Evolutionary conservation across 2,329 filamentous ascomycete species (phyloP), one percentile per base, ranked within the genome.

Genomic region (Atkinsonella texensis): DNA sequence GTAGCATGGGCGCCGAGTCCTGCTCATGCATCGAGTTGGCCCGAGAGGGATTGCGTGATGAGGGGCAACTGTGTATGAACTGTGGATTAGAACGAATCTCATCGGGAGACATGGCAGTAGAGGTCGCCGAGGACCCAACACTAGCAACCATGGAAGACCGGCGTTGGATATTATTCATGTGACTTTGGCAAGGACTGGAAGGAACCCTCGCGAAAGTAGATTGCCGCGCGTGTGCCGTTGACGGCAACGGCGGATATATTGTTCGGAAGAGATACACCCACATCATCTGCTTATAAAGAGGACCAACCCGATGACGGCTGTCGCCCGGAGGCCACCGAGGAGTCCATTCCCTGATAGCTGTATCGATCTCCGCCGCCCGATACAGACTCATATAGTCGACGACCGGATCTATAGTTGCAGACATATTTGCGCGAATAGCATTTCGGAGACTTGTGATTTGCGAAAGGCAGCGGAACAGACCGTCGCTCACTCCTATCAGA

Each of bases 401-500:
- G 0, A 79, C 74, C 0, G 85, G 86, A 49, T 87, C 82, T 2
- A 79, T 68, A 3, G 79, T 57, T 70, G 50, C 76, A 63, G 50
- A 74, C 58, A 89, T 83, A 49, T 87, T 82, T 33, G 73, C 71
- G 6, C 89, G 80, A 55, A 95, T 85, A 2, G 75, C 75, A 64
- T 90, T 85, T 42, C 89, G 79, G 39, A 95, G 78, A 12, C 79
- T 78, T 1, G 87, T 89, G 54, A 94, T 91, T 60, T 87, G 81
- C 8, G 84, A 84, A 32, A 95, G 82, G 62, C 86, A 83, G 35
- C 79, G 76, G 62, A 95, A 89, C 2, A 95, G 72, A 1, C 87
- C 87, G 60, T 95, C 89, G 41, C 85, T 81, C 28, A 95, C 84
- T 20, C 89, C 89, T 6, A 95, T 73, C 4, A 95, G 73, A n/a